Conservation (phyloP, 2,329 filamentous ascomycete species). For the Lasiodiplodia sp. region DNA sequence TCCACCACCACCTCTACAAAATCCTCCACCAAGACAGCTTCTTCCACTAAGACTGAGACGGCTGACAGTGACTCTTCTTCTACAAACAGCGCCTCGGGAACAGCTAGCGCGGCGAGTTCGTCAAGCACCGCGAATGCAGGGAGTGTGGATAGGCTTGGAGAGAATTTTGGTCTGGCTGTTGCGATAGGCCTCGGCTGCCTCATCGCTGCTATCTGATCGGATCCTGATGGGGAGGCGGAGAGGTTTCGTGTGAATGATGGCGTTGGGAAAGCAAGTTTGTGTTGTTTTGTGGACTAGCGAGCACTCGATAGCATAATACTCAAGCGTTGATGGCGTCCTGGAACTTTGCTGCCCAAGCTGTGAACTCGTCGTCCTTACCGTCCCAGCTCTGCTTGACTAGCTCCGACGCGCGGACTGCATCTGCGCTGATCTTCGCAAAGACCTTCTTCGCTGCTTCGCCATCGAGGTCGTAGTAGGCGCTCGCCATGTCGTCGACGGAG, state of each 20-base stretch:
- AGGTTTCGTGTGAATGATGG: not conserved
- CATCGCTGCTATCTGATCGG: not conserved
- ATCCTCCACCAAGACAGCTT: not conserved
- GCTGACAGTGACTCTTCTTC: slow-evolving; percentile 21
- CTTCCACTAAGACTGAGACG: slow-evolving; percentile 17
- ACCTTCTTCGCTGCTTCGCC: slow-evolving; percentile 63
- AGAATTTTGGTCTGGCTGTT: not conserved
- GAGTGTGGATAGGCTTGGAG: not conserved
- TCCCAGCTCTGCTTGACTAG: slow-evolving; percentile 68
- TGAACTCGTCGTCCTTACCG: slow-evolving; percentile 76
- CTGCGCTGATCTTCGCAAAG: slow-evolving; percentile 67
- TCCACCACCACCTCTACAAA: not conserved
- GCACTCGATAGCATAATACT: not conserved
- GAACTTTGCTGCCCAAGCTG: slow-evolving; percentile 71
- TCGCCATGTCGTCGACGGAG: slow-evolving; percentile 73
- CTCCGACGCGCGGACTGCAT: slow-evolving; percentile 64
- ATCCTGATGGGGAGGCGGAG: not conserved
- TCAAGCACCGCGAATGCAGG: slow-evolving; percentile 14
- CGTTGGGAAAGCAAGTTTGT: not conserved
- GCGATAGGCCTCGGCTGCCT: not conserved
- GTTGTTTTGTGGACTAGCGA: not conserved
- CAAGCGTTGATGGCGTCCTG: slow-evolving; percentile 33
- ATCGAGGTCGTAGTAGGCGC: slow-evolving; percentile 75
- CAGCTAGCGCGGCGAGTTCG: slow-evolving; percentile 6
- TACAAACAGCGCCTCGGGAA: slow-evolving; percentile 20